A percentile compares a stretch with the other conserved stretches of the same genome.
Conservation (phyloP, 192 early-diverging fungal species). For the Backusella tuberculispora region DNA sequence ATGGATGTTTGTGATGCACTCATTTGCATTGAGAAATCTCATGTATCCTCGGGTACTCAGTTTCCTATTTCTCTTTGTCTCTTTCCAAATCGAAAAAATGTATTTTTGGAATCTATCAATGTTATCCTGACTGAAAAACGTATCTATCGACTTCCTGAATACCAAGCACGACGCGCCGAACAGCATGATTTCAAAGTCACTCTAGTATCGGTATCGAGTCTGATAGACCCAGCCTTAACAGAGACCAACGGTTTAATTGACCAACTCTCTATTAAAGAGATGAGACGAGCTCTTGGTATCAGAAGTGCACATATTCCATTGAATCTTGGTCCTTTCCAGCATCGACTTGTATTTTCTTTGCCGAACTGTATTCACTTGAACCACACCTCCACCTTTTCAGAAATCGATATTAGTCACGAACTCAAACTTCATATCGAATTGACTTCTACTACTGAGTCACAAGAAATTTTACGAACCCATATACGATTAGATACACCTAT, state of each 20-base stretch:
- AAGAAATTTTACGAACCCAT: neutral
- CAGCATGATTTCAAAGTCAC: conserved; percentile 15
- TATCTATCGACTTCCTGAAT: conserved; percentile 38
- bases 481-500: conserved; percentile 32
- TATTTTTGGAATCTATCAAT: conserved; percentile 33
- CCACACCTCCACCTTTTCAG: conserved; percentile 30
- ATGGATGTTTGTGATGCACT: conserved; percentile 22
- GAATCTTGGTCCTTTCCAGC: conserved; percentile 15
- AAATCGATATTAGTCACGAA: conserved; percentile 35
- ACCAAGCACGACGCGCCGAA: conserved; percentile 25
- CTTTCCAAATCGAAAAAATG: conserved; percentile 27
- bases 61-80: conserved; percentile 31
- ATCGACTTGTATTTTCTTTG: conserved; percentile 30
- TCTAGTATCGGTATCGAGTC: conserved; percentile 7
- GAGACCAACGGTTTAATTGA: neutral
- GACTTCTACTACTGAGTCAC: neutral
- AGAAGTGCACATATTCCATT: conserved; percentile 34
- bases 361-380: conserved; percentile 41
- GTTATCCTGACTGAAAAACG: conserved; percentile 30
- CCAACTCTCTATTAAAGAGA: conserved; percentile 8
- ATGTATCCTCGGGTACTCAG: conserved; percentile 32
- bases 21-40: conserved; percentile 32
- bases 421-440: conserved; percentile 37
- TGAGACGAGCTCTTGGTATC: conserved; percentile 18
- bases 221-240: conserved; percentile 13